phyloP scores from a whole-genome alignment of 768 basidiomycete genomes.

The Vishniacozyma victoriae region DNA sequence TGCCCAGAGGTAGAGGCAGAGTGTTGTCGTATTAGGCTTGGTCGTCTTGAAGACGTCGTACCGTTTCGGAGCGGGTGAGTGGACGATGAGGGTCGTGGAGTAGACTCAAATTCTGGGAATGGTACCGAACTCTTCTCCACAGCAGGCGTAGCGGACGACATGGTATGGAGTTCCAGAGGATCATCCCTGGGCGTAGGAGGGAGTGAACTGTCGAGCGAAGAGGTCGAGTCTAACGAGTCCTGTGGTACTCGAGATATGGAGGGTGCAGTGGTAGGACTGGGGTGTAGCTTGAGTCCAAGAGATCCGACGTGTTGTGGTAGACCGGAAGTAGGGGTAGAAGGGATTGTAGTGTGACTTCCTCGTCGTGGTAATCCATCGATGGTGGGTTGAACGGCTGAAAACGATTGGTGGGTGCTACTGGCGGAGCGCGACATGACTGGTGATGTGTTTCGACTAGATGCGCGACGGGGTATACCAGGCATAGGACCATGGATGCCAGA shows the following conservation, averaged over 20 bases:
- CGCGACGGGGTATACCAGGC: constrained; percentile 40
- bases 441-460: constrained; percentile 19
- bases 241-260: constrained; percentile 14
- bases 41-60: constrained; percentile 12
- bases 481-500: constrained; percentile 25
- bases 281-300: constrained; percentile 32
- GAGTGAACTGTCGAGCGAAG: constrained; percentile 27
- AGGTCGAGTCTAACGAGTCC: constrained; percentile 34
- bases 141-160: not conserved
- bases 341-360: constrained; percentile 21
- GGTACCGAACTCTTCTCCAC: constrained; percentile 8
- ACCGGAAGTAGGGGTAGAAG: too few species aligned
- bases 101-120: constrained; percentile 23
- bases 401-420: constrained; percentile 16
- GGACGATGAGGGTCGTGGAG: constrained; percentile 17
- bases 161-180: constrained; percentile 3
- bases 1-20: constrained; percentile 11
- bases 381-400: constrained; percentile 11
- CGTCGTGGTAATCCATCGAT: constrained; percentile 6
- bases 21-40: constrained; percentile 11
- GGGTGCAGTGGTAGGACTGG: constrained; percentile 21
- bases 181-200: constrained; percentile 35
- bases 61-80: constrained; percentile 11
- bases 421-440: constrained; percentile 17
- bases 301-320: too few species aligned